These are phyloP conservation scores for Fusarium hostae DNA, from an alignment of 2,329 filamentous ascomycete genomes.

Conservation along the genomic window DNA sequence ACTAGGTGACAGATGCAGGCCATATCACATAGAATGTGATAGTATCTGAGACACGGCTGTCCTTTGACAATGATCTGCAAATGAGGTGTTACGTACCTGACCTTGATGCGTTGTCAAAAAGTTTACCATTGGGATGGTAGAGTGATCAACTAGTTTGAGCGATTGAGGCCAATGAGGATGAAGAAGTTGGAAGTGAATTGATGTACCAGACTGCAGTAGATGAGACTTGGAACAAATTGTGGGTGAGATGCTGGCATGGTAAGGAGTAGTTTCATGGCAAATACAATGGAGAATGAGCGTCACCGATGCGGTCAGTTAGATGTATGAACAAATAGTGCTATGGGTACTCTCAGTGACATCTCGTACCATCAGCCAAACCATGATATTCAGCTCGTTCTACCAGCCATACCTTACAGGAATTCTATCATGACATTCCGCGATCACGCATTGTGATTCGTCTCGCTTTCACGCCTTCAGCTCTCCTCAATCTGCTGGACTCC, in stretches of 20 bases:
- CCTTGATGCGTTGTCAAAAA: conserved; percentile 23
- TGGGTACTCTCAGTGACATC: background rate
- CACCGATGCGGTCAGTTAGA: background rate
- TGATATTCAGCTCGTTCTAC: background rate
- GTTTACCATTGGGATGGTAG: conserved; percentile 17
- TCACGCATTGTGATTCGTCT: background rate
- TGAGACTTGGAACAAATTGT: background rate
- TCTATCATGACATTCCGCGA: background rate
- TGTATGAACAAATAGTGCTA: background rate
- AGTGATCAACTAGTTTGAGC: conserved; percentile 18
- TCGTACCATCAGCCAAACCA: background rate
- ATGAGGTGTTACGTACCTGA: conserved; percentile 1
- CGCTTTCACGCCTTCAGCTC: background rate
- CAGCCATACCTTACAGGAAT: background rate
- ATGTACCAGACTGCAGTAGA: background rate
- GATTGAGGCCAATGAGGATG: conserved; percentile 11
- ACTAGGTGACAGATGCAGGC: background rate
- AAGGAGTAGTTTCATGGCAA: background rate
- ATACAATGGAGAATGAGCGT: background rate
- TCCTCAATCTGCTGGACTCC: background rate
- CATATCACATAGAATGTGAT: conserved; percentile 3
- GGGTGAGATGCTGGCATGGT: background rate
- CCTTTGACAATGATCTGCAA: conserved; percentile 2
- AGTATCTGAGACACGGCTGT: conserved; percentile 26
- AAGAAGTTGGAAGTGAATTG: background rate